These are phyloP conservation scores for Brasenia schreberi DNA, from an alignment of 164 flowering plant species.

Conservation along the genomic window DNA sequence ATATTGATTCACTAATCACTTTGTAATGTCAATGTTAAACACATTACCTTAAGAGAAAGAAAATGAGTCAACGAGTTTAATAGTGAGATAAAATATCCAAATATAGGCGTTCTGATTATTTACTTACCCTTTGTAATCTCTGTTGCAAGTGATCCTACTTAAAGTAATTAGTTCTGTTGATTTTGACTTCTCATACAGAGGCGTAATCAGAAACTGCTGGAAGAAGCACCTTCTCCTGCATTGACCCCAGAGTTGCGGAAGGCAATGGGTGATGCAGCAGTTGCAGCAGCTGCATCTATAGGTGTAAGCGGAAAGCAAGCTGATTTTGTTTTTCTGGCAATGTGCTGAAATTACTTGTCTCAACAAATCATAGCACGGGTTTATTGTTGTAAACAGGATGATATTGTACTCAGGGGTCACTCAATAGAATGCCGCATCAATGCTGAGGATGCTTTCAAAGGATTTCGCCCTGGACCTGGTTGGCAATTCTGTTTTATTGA, in stretches of 20 bases:
- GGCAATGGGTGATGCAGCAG: constrained; percentile 99
- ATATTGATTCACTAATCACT: no score
- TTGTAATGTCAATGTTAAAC: no score
- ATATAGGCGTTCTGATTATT: no score
- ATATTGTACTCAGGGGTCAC: constrained; percentile 93
- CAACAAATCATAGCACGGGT: not conserved
- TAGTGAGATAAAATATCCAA: no score
- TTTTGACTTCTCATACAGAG: no score
- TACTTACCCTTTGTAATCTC: no score
- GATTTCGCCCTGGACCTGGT: constrained; percentile 98
- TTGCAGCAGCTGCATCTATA: constrained; percentile 95
- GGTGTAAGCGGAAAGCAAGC: constrained; percentile 29
- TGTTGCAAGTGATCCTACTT: no score
- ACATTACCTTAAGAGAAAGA: no score
- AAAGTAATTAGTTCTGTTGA: no score
- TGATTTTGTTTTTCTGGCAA: not conserved
- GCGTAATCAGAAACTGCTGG: no score
- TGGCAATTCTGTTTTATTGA: constrained; percentile 5
- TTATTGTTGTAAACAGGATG: constrained; percentile 50
- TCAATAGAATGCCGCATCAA: constrained; percentile 98
- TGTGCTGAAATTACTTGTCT: not conserved
- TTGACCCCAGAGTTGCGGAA: constrained; percentile 81
- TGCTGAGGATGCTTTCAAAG: constrained; percentile 97
- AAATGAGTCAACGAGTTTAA: no score
- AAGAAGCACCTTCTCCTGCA: no score